A percentile compares a stretch with the other conserved stretches of the same genome.
Evolutionary conservation across 2,329 filamentous ascomycete genomes (phyloP).

Genomic region (Trichoderma breve): DNA sequence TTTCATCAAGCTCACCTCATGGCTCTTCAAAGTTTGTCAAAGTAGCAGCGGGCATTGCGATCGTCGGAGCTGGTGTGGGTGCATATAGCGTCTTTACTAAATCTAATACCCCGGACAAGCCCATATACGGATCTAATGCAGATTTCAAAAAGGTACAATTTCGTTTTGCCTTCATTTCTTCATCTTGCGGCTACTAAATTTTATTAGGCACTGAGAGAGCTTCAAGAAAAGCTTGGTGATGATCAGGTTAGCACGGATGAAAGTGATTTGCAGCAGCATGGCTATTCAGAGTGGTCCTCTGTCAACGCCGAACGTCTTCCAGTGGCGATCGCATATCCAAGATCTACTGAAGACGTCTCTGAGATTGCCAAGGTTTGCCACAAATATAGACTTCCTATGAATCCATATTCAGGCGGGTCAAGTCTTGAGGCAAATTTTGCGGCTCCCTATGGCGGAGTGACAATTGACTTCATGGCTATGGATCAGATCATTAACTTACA

Average conservation of each 20-base stretch:
- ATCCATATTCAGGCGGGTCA: neutral
- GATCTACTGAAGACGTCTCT: neutral
- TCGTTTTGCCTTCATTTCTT: neutral
- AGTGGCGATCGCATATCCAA: neutral
- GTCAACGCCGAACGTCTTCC: neutral
- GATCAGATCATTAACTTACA: neutral
- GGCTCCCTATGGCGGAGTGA: neutral
- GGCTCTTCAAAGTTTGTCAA: neutral
- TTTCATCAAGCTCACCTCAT: neutral
- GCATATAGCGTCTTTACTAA: neutral
- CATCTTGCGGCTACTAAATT: neutral
- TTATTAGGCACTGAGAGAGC: neutral
- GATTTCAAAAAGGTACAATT: neutral
- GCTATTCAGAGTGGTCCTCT: neutral
- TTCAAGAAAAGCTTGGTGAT: neutral
- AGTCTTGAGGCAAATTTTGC: neutral
- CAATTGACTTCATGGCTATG: neutral
- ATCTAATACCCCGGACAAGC: neutral
- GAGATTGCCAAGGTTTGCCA: neutral
- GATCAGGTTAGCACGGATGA: neutral
- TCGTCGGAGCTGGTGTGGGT: neutral
- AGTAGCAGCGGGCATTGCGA: neutral
- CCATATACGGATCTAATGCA: neutral
- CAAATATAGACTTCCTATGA: neutral
- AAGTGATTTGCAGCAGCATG: neutral